Evolutionary conservation across 768 basidiomycete genomes (phyloP).

Genomic region (Lentinula sp.): DNA sequence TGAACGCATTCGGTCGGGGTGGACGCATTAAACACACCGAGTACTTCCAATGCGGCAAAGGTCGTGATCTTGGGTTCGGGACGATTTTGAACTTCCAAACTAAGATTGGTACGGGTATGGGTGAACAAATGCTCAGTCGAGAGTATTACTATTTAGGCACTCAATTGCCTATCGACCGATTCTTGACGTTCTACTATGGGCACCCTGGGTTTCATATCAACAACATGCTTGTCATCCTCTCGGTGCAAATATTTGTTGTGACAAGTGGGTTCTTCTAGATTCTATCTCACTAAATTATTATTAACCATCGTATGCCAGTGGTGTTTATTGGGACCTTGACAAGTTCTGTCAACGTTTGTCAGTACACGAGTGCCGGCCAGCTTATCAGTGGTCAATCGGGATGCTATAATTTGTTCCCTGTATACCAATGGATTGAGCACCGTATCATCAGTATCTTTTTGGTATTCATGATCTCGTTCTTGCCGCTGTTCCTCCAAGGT

Average conservation of each 20-base stretch:
- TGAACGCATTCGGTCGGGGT: constrained; percentile 96
- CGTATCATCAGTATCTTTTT: constrained; percentile 98
- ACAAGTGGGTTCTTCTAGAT: constrained; percentile 54
- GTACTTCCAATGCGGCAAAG: constrained; percentile 99
- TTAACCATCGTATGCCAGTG: constrained; percentile 41
- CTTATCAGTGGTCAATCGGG: constrained; percentile 76
- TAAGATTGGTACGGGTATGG: constrained; percentile 99
- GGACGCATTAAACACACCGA: constrained; percentile 98
- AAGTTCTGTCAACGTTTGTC: constrained; percentile 72
- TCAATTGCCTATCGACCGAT: constrained; percentile 95
- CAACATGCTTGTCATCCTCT: constrained; percentile 97
- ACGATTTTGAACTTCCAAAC: constrained; percentile 99
- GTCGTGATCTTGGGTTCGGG: constrained; percentile 97
- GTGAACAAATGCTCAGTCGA: constrained; percentile 97
- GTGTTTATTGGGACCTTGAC: constrained; percentile 93
- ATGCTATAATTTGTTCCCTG: constrained; percentile 92
- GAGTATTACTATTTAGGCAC: constrained; percentile 99
- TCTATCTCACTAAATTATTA: constrained; percentile 8
- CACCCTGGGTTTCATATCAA: constrained; percentile 99
- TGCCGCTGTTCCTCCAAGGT: constrained; percentile 96
- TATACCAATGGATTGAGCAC: constrained; percentile 92
- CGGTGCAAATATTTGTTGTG: constrained; percentile 92
- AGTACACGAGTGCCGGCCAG: constrained; percentile 66
- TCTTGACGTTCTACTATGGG: constrained; percentile 99
- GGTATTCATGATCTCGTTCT: constrained; percentile 96